Conservation (phyloP, 345 rosid genomes). For the Zanthoxylum bungeanum region DNA sequence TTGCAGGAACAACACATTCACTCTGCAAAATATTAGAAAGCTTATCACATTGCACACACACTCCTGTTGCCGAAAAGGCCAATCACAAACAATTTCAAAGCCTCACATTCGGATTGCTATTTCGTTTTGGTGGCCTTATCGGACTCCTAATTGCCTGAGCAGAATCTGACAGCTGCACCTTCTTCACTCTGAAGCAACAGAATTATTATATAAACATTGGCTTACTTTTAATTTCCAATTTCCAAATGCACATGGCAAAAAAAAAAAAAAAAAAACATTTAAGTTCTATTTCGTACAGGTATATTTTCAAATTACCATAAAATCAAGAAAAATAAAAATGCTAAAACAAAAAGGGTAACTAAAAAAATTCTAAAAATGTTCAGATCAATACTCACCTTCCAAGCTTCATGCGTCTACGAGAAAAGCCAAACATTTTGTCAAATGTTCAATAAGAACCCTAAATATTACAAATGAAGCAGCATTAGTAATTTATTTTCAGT, state of each 20-base stretch:
- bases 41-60: constrained; percentile 4
- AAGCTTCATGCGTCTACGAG: constrained; percentile 86
- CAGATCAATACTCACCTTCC: constrained; percentile 57
- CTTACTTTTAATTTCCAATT: background rate
- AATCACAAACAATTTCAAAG: constrained; percentile 10
- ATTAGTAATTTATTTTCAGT: constrained; percentile 3
- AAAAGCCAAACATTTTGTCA: constrained; percentile 74
- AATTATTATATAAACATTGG: background rate
- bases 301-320: constrained; percentile 8
- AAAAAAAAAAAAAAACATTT: constrained; percentile 7
- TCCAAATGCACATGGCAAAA: constrained; percentile 6
- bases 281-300: background rate
- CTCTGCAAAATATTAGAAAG: constrained; percentile 32
- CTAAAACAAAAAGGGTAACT: background rate
- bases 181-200: constrained; percentile 62
- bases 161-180: constrained; percentile 93
- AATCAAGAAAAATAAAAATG: constrained; percentile 4
- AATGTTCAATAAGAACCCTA: constrained; percentile 13
- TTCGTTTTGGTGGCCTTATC: constrained; percentile 55
- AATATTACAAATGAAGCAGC: constrained; percentile 5
- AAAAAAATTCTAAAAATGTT: background rate
- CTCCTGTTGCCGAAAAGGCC: background rate
- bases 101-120: constrained; percentile 50
- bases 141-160: constrained; percentile 74
- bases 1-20: constrained; percentile 44